Percentiles rank a stretch among this genome's conserved stretches.
These are phyloP conservation scores for Bodo saltans DNA, from an alignment of 78 protist genomes.

Conservation along the genomic window DNA sequence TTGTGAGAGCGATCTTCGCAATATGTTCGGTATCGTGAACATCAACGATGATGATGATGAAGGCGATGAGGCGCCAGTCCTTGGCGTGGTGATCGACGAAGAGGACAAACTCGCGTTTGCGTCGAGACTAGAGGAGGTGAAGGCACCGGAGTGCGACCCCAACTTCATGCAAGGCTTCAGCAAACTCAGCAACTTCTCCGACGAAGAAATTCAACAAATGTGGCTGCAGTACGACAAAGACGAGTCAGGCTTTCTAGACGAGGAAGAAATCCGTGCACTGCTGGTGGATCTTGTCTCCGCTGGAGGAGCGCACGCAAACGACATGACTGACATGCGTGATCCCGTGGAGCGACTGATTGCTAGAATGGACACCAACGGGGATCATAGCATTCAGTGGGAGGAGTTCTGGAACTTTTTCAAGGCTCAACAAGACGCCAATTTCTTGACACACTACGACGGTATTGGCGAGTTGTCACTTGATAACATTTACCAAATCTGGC, in stretches of 20 bases:
- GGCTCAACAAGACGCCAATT: slow-evolving; percentile 1
- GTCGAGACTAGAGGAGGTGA: not conserved
- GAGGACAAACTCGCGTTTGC: not conserved
- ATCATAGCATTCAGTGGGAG: slow-evolving; percentile 3
- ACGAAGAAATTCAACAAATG: not conserved
- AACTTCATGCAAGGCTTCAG: not conserved
- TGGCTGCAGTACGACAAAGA: slow-evolving; percentile 9
- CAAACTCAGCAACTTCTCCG: not conserved
- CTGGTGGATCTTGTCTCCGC: not conserved
- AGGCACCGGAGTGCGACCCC: not conserved
- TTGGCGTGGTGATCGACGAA: not conserved
- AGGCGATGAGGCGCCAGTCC: not conserved
- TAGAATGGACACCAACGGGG: slow-evolving; percentile 17
- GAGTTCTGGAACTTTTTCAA: slow-evolving; percentile 1
- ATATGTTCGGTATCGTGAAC: not conserved
- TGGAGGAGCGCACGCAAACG: not conserved
- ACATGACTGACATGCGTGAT: not conserved
- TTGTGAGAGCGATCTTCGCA: not conserved
- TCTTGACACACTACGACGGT: not conserved
- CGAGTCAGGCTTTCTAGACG: not conserved
- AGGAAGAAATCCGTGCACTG: not conserved
- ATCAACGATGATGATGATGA: not conserved
- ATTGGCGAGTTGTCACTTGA: not conserved
- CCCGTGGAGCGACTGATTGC: not conserved
- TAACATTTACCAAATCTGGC: not conserved